Evolutionary conservation across 2,329 filamentous ascomycete genomes (phyloP).

Genomic region (Zymoseptoria tritici): DNA sequence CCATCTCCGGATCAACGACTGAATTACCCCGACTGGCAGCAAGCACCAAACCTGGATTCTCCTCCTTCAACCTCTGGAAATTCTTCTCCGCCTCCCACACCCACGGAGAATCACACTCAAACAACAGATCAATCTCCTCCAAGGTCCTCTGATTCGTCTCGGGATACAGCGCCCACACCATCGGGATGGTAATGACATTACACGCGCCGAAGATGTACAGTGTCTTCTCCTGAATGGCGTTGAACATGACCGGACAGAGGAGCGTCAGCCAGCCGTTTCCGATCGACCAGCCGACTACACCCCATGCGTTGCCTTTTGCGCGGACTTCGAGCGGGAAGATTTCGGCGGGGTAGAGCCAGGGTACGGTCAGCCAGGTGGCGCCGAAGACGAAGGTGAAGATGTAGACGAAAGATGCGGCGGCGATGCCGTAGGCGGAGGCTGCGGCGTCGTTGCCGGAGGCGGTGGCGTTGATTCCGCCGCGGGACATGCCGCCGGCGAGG

Average conservation of each 20-base stretch:
- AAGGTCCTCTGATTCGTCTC: constrained; percentile 65
- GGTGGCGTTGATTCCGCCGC: constrained; percentile 22
- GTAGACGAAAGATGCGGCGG: constrained; percentile 64
- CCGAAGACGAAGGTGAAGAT: constrained; percentile 60
- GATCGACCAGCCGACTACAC: constrained; percentile 68
- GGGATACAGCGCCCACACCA: constrained; percentile 67
- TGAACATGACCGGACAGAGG: constrained; percentile 49
- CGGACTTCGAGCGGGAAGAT: constrained; percentile 66
- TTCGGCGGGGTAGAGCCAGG: constrained; percentile 50
- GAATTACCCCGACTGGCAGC: constrained; percentile 25
- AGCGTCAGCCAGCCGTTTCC: constrained; percentile 56
- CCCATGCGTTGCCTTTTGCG: constrained; percentile 68
- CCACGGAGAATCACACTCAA: constrained; percentile 60
- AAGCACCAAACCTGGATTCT: constrained; percentile 41
- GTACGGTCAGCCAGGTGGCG: constrained; percentile 54
- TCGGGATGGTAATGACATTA: constrained; percentile 58
- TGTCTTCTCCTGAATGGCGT: constrained; percentile 59
- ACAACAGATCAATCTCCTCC: constrained; percentile 68
- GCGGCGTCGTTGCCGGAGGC: constrained; percentile 16
- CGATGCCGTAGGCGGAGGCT: constrained; percentile 29
- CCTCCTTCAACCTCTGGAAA: constrained; percentile 54
- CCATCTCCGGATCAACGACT: constrained; percentile 20
- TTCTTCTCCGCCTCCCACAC: constrained; percentile 59
- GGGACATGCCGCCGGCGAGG: constrained; percentile 27
- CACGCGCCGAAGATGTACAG: constrained; percentile 65